Evolutionary conservation across 805 yeast species (phyloP), one percentile per base, ranked within the genome.

Genomic region (Myxozyma neotropica): DNA sequence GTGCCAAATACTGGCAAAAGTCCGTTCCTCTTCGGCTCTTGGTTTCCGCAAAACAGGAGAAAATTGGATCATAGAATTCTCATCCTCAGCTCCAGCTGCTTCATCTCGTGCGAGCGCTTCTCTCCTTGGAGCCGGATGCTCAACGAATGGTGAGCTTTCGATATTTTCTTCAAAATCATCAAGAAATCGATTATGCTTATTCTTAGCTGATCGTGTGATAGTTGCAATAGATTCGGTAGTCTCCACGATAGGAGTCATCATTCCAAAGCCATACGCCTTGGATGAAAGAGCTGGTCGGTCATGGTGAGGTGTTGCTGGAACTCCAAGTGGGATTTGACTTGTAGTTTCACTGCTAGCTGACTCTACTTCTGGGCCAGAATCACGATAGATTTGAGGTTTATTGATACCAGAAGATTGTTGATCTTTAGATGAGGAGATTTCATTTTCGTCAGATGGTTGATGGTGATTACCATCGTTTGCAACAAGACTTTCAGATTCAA

Each of bases 191-290:
- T 43, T 24, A 13, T 35, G 36, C 2, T n/a, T 27, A n/a, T 21
- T 17, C 21, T 33, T 21, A 15, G 58, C 50, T 3, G 56, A 45
- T 2, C 58, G 52, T 6, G 60, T 31, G 21, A 59, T 29, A 13
- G 66, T 62, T 3, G 63, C 49, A 27, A 57, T 29, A 4, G 69
- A 58, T 40, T 69, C 71, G 19, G 71, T 67, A 1, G 70, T 59
- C 47, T 70, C 73, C 21, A 69, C 66, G 48, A 71, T 70, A 10
- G 73, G 73, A 1, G 73, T 70, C 70, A 70, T 70, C 40, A 51
- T 35, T 4, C 67, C 53, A 26, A 62, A 51, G 12, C 60, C 64
- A 27, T 51, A 62, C 1, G 57, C 56, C 26, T 55, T 58, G 17
- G 47, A 26, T 3, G 57, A n/a, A 17, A 26, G 40, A 17, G 55